Evolutionary conservation across 2,329 filamentous ascomycete genomes (phyloP).

Genomic region (Ophiostoma ulmi): DNA sequence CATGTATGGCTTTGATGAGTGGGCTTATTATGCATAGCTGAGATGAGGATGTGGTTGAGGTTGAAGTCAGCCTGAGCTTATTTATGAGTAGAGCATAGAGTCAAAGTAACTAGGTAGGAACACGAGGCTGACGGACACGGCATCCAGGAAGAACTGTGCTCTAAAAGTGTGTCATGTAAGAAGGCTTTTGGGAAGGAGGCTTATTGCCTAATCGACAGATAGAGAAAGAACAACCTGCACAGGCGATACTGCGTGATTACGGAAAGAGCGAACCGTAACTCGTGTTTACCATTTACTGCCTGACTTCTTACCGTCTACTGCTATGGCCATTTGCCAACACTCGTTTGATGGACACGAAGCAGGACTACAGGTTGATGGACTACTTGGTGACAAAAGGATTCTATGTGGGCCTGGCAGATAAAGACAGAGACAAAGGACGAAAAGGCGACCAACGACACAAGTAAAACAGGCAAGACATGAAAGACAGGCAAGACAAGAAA

Average conservation of each 20-base stretch:
- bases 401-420: no score
- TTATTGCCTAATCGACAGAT: not conserved
- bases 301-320: no score
- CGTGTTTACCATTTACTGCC: not conserved
- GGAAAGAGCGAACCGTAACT: not conserved
- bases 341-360: no score
- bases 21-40: not conserved
- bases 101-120: not conserved
- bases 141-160: not conserved
- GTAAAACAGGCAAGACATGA: no score
- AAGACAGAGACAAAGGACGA: no score
- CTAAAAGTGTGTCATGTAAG: not conserved
- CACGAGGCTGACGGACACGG: conserved; percentile 5
- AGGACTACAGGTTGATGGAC: no score
- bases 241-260: no score
- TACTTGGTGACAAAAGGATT: no score
- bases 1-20: not conserved
- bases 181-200: not conserved
- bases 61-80: not conserved
- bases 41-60: not conserved
- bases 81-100: not conserved
- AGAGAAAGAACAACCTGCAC: not conserved
- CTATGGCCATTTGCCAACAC: no score
- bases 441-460: no score
- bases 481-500: no score